These are phyloP conservation scores for Glarea lozoyensis DNA, from an alignment of 495 filamentous ascomycete genomes.

Conservation along the genomic window DNA sequence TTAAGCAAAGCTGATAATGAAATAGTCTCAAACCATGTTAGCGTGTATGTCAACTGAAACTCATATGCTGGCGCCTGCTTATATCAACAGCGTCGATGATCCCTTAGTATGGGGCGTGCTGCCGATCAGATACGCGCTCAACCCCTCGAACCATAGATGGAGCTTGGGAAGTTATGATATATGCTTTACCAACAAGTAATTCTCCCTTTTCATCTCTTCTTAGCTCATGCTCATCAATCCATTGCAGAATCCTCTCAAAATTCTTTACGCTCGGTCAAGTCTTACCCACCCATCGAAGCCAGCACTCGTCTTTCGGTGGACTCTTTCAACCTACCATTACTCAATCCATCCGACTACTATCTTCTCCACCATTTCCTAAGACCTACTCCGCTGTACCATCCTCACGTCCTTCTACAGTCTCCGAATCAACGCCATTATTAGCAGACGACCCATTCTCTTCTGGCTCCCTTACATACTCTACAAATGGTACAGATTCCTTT, in stretches of 20 bases:
- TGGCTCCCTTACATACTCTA: slow-evolving; percentile 54
- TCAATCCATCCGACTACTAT: slow-evolving; percentile 76
- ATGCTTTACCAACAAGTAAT: slow-evolving; percentile 66
- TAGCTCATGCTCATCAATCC: neutral
- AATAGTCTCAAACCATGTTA: slow-evolving; percentile 88
- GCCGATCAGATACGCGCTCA: slow-evolving; percentile 58
- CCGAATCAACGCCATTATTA: no score
- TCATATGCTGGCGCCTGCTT: slow-evolving; percentile 1
- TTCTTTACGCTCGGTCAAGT: slow-evolving; percentile 88
- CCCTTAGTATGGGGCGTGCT: slow-evolving; percentile 87
- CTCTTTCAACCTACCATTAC: slow-evolving; percentile 86
- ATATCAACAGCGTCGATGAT: slow-evolving; percentile 68
- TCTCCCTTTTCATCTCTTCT: neutral
- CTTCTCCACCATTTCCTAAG: slow-evolving; percentile 42
- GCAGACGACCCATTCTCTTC: slow-evolving; percentile 56
- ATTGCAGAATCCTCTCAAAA: slow-evolving; percentile 37
- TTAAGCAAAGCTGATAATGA: neutral
- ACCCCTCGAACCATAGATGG: slow-evolving; percentile 73
- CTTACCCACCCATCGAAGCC: slow-evolving; percentile 74
- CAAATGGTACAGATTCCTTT: slow-evolving; percentile 47
- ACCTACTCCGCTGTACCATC: slow-evolving; percentile 16
- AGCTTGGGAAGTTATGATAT: slow-evolving; percentile 86
- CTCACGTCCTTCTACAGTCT: slow-evolving; percentile 28
- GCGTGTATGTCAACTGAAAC: slow-evolving; percentile 64
- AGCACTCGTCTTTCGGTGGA: slow-evolving; percentile 65